A percentile compares a stretch with the other conserved stretches of the same genome.
Conservation (phyloP, 345 rosid genomes). For the Eucalyptus camaldulensis region DNA sequence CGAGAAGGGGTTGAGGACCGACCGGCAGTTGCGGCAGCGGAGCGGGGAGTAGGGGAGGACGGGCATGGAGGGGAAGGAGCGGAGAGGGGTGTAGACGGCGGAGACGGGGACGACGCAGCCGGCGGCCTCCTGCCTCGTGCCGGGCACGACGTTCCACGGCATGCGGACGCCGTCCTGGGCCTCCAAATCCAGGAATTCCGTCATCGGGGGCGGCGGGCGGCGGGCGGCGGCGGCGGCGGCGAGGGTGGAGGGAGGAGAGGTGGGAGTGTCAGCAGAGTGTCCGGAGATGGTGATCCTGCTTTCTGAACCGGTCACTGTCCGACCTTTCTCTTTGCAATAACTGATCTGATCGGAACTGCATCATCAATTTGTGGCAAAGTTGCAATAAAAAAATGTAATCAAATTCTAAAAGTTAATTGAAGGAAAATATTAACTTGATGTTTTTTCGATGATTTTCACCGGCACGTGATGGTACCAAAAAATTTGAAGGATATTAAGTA, state of each 20-base stretch:
- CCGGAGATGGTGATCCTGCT: neutral
- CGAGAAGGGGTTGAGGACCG: conserved; percentile 73
- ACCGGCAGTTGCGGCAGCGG: conserved; percentile 87
- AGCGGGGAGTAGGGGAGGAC: conserved; percentile 78
- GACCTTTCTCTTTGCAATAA: neutral
- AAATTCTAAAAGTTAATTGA: neutral
- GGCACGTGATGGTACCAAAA: neutral
- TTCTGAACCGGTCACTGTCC: neutral
- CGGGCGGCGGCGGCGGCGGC: neutral
- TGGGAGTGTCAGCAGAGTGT: neutral
- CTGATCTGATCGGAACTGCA: neutral
- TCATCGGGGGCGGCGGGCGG: neutral
- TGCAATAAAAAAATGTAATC: neutral
- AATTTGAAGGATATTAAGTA: neutral
- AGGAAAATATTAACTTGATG: neutral
- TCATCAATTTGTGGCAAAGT: neutral
- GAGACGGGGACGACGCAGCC: conserved; percentile 77
- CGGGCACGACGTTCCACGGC: conserved; percentile 26
- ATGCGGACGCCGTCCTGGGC: conserved; percentile 27
- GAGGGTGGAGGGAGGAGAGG: neutral
- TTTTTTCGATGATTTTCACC: neutral
- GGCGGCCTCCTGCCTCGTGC: conserved; percentile 41
- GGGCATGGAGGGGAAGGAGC: conserved; percentile 42
- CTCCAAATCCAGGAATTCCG: conserved; percentile 29
- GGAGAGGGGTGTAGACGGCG: conserved; percentile 75